These are phyloP conservation scores for Petunia hybrid DNA, from an alignment of 305 asterid genomes.

Conservation along the genomic window DNA sequence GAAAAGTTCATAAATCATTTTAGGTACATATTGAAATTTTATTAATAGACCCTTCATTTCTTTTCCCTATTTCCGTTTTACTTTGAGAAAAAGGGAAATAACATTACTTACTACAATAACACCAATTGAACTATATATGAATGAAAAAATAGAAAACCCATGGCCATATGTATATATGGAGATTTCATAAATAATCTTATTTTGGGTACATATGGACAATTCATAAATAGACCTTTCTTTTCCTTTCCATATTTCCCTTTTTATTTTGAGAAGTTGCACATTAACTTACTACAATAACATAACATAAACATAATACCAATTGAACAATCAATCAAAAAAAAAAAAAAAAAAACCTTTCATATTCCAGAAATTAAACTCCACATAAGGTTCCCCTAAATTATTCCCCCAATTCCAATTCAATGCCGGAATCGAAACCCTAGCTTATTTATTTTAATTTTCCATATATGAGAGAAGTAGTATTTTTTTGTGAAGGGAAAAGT, in stretches of 20 bases:
- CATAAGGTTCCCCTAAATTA: slow-evolving; percentile 18
- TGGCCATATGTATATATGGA: not conserved
- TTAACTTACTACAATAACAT: not conserved
- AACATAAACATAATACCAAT: not conserved
- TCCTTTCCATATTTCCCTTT: not conserved
- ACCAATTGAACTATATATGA: no score
- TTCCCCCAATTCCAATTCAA: slow-evolving; percentile 21
- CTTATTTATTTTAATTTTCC: not conserved
- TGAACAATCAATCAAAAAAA: not conserved
- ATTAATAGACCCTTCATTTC: no score
- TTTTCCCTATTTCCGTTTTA: no score
- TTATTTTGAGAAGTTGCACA: slow-evolving; percentile 3
- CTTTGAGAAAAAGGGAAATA: no score
- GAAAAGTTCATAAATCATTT: no score
- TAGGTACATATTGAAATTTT: no score
- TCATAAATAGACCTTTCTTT: not conserved
- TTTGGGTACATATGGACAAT: not conserved
- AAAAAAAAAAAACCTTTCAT: not conserved
- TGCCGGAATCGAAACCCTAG: slow-evolving; percentile 32
- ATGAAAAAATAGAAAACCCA: not conserved
- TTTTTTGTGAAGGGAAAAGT: not conserved
- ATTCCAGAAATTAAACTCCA: slow-evolving; percentile 21
- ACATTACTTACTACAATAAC: no score
- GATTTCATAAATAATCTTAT: not conserved
- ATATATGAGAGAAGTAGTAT: not conserved